Conservation (phyloP, 805 yeast species). For the Komagataella populi region DNA sequence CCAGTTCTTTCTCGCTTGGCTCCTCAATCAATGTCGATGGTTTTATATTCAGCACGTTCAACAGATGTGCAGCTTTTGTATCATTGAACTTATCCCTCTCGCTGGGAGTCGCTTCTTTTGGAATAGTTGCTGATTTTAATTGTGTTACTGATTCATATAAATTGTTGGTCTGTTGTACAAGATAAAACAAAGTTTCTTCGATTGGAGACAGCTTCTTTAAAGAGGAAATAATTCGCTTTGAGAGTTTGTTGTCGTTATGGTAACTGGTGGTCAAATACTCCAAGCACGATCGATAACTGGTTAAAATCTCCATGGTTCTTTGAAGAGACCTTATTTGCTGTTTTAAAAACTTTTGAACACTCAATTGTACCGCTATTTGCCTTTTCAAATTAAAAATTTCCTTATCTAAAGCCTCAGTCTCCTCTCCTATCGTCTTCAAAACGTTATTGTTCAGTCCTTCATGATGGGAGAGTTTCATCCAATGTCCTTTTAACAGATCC, state of each 20-base stretch:
- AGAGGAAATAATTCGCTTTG: not conserved
- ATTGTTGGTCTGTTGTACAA: slow-evolving; percentile 1
- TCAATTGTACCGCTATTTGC: slow-evolving; percentile 3
- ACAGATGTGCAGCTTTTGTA: not conserved
- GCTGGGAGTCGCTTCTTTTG: not conserved
- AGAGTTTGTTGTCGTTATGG: not conserved
- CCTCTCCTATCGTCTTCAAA: slow-evolving; percentile 9
- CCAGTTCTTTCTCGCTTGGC: not conserved
- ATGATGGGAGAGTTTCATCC: slow-evolving; percentile 58
- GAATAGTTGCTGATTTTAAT: not conserved
- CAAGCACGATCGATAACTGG: not conserved
- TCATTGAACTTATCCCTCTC: not conserved
- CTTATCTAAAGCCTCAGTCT: slow-evolving; percentile 1
- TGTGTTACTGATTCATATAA: not conserved
- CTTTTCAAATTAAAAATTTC: slow-evolving; percentile 1
- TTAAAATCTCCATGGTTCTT: not conserved
- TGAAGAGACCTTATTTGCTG: not conserved
- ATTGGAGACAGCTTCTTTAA: not conserved
- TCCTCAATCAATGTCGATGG: not conserved
- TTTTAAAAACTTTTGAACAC: slow-evolving; percentile 2
- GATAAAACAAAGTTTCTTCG: slow-evolving; percentile 1
- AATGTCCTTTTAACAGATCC: slow-evolving; percentile 51
- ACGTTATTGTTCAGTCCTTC: slow-evolving; percentile 25
- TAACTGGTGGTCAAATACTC: not conserved
- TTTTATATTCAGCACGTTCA: not conserved